Base-by-base conservation (phyloP, 2,329 filamentous ascomycete genomes). In the Ramichloridium luteum region DNA sequence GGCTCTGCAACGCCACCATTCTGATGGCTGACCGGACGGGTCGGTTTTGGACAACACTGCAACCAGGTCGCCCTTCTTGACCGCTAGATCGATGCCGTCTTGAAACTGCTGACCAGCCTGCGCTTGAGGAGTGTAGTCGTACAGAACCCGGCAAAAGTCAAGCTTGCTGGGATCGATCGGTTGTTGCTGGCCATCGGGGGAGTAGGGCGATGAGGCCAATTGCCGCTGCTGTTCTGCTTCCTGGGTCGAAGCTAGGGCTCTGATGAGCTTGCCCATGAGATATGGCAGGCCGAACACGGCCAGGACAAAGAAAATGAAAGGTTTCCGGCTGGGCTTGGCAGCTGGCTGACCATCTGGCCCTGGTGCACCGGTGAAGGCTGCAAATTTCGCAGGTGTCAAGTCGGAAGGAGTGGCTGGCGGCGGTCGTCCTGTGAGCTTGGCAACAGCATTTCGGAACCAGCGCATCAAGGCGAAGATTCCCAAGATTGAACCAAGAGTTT, bases 1-100 rank as follows among this genome's bases (percentile, higher is more conserved):
- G 10, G 88, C 80, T 34, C 90, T 73, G 59, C 92, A 98, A 44
- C 80, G 76, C 90, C 90, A 98, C 90, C 90, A 98, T 53, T 98
- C 88, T 31, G 81, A 90, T 4, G 84, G 74, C 47, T 90, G 85
- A 26, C 90, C 90, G 51, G 88, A 73, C 1, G 90, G 90, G 49
- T 98, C 90, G 12, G 75, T 80, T 63, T 94, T 94, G 62, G 78
- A 80, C 33, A 98, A 69, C 1, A 98, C 85, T 15, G 90, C 90
- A 11, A 98, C 86, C 32, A 96, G 75, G 48, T 98, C 90, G 37
- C 88, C 88, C 64, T 93, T 94, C 62, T 82, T 86, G 14, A 92
- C 88, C 20, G 82, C 77, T 10, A 98, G 70, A 51, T 98, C 92
- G 45, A 96, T 75, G 18, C 81, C 83, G 39, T 77, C 56, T 6